A percentile compares a stretch with the other conserved stretches of the same genome.
phyloP scores from a whole-genome alignment of 2,329 filamentous ascomycete genomes.

The Trichoderma polysporum region DNA sequence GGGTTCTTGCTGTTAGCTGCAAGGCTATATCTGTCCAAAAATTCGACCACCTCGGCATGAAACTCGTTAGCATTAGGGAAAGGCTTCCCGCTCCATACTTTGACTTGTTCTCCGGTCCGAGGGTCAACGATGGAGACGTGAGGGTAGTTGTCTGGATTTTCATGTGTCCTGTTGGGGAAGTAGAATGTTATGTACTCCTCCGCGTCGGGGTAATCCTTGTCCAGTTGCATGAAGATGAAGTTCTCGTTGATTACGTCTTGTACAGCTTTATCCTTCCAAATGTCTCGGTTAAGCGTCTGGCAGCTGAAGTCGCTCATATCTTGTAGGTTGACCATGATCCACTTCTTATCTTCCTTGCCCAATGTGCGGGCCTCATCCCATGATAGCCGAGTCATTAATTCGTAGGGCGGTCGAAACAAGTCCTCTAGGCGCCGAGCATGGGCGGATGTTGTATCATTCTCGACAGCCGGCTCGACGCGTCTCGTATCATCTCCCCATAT shows the following conservation, averaged over 20 bases:
- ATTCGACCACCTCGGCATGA: constrained; percentile 87
- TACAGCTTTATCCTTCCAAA: constrained; percentile 87
- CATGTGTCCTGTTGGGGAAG: constrained; percentile 67
- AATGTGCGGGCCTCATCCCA: constrained; percentile 83
- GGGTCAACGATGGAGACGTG: constrained; percentile 96
- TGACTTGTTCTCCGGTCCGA: constrained; percentile 93
- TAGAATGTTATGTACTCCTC: constrained; percentile 88
- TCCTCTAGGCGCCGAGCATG: constrained; percentile 82
- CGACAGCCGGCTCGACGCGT: constrained; percentile 25
- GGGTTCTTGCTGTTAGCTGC: constrained; percentile 89
- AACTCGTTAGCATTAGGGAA: constrained; percentile 78
- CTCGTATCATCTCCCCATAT: constrained; percentile 35
- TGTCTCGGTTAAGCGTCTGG: constrained; percentile 87
- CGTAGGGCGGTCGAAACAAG: constrained; percentile 88
- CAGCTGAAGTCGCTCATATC: constrained; percentile 93
- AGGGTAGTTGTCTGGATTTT: constrained; percentile 86
- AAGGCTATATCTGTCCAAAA: constrained; percentile 94
- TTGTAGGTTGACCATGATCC: constrained; percentile 94
- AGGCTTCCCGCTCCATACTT: constrained; percentile 86
- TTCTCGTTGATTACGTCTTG: constrained; percentile 81
- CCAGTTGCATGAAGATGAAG: constrained; percentile 94
- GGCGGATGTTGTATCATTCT: constrained; percentile 49
- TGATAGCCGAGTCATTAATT: constrained; percentile 75
- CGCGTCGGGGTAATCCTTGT: constrained; percentile 77
- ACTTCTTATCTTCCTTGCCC: constrained; percentile 86